phyloP scores from a whole-genome alignment of 2,329 filamentous ascomycete species.

The Pezicula carpinea region DNA sequence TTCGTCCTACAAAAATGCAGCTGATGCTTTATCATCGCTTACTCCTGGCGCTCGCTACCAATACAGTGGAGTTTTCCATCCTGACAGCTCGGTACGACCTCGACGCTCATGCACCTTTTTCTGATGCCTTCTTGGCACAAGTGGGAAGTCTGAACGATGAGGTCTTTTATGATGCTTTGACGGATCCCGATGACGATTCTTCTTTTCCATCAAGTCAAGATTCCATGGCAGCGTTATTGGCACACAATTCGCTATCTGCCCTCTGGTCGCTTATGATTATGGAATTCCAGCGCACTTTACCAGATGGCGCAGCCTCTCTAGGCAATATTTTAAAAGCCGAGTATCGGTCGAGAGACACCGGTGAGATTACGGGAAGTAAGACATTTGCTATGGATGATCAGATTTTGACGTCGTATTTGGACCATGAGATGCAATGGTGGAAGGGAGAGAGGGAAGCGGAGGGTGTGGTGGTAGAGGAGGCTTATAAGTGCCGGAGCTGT shows the following conservation, averaged over 20 bases:
- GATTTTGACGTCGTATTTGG: slow-evolving; percentile 61
- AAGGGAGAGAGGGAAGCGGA: slow-evolving; percentile 65
- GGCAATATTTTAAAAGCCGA: slow-evolving; percentile 52
- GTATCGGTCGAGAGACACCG: slow-evolving; percentile 43
- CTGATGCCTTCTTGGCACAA: slow-evolving; percentile 73
- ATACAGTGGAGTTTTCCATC: slow-evolving; percentile 61
- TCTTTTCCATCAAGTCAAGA: slow-evolving; percentile 22
- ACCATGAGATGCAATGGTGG: slow-evolving; percentile 81
- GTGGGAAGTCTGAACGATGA: slow-evolving; percentile 66
- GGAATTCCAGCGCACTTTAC: slow-evolving; percentile 44
- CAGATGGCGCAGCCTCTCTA: slow-evolving; percentile 49
- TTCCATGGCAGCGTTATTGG: slow-evolving; percentile 38
- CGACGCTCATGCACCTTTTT: slow-evolving; percentile 61
- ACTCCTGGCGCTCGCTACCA: slow-evolving; percentile 69
- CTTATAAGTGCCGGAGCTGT: slow-evolving; percentile 81
- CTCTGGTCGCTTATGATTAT: slow-evolving; percentile 61
- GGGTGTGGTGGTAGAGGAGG: slow-evolving; percentile 78
- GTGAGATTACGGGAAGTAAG: slow-evolving; percentile 50
- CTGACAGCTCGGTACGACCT: slow-evolving; percentile 71
- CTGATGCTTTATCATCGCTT: slow-evolving; percentile 86
- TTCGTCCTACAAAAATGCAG: slow-evolving; percentile 78
- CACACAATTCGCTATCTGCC: slow-evolving; percentile 52
- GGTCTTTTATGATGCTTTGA: slow-evolving; percentile 47
- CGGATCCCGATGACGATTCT: slow-evolving; percentile 27
- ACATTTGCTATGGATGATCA: slow-evolving; percentile 62